Evolutionary conservation across 2,329 filamentous ascomycete genomes (phyloP), one percentile per base, ranked within the genome.

Genomic region (Aureobasidium sp.): DNA sequence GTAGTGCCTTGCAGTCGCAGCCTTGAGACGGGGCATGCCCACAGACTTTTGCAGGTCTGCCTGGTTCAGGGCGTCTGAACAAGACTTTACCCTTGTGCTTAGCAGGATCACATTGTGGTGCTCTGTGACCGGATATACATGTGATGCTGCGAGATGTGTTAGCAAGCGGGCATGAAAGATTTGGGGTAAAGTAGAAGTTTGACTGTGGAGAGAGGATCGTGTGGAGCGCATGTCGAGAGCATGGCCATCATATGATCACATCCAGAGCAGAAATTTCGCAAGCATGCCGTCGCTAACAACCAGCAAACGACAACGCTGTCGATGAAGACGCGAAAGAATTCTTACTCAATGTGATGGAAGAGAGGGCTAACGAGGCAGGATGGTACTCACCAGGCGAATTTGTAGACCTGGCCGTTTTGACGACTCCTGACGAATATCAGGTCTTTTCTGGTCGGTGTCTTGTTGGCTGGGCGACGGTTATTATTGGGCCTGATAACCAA

Each of bases 41-140:
- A 61, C 64, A 65, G 36, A 61, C 47, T 41, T 47, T 36, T 3
- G 64, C 44, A 13, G 64, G 64, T 8, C 64, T 39, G 42, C 64
- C 64, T 4, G 64, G 62, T 10, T 59, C 57, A 1, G 62, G 62
- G 5, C 64, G 54, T 21, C 64, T 34, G 44, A 58, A 62, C 27
- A 65, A 47, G 30, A 65, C 49, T 29, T 61, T 65, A 41, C 34
- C 42, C 16, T 36, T 41, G 48, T 65, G 64, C 39, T 62, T 65
- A 14, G 32, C 30, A 16, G 64, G 64, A 39, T 62, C 41, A 49
- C 64, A 65, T 7, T 64, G 42, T 4, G 64, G 62, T 41, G 64
- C 64, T 34, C 64, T 44, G 51, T 65, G 64, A 27, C 64, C 64
- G 10, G 58, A 25, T 21, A 63, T 64, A 34, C 64, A 63, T 44